Conservation (phyloP, 2,329 filamentous ascomycete genomes). For the Colletotrichum chrysophilum region DNA sequence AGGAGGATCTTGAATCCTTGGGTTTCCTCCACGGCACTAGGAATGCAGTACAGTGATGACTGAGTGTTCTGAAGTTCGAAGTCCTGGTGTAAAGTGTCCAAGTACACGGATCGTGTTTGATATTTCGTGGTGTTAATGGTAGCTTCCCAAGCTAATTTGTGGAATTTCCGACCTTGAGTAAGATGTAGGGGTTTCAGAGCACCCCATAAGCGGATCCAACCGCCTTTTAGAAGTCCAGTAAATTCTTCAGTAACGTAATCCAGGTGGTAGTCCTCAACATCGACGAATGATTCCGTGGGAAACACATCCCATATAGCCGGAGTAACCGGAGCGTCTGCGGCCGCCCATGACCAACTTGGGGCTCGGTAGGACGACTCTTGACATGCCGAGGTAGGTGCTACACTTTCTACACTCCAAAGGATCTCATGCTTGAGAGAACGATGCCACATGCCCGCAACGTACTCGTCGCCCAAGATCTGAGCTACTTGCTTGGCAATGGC, state of each 20-base stretch:
- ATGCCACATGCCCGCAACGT: background rate
- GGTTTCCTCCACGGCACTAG: background rate
- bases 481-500: background rate
- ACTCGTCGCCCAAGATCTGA: background rate
- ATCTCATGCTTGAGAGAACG: background rate
- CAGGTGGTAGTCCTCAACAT: background rate
- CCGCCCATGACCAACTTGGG: background rate
- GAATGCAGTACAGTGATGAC: background rate
- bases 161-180: background rate
- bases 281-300: background rate
- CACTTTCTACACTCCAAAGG: too few species aligned
- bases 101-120: background rate
- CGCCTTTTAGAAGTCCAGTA: background rate
- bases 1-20: rapidly evolving
- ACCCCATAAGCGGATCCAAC: background rate
- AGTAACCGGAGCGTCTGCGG: background rate
- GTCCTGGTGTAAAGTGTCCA: background rate
- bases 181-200: background rate
- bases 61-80: background rate
- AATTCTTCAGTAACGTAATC: background rate
- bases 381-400: too few species aligned
- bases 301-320: too few species aligned
- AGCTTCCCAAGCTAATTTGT: rapidly evolving
- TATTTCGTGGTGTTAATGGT: background rate
- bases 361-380: background rate